Evolutionary conservation across 371 early-diverging fungal genomes (phyloP).

Genomic region (Mucor indicus): DNA sequence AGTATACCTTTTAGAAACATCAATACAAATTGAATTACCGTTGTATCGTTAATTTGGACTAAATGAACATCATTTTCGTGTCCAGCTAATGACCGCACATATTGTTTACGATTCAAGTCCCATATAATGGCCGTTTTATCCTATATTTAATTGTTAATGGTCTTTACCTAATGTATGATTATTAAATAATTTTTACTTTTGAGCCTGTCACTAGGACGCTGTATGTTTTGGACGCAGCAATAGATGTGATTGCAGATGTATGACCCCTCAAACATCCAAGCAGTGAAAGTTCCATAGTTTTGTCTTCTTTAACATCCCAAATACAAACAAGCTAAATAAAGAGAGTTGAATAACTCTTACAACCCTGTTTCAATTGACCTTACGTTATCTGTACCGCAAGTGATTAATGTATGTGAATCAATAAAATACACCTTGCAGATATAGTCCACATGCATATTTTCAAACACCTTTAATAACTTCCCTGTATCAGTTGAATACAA

Average conservation of each 20-base stretch:
- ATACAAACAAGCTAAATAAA: constrained; percentile 57
- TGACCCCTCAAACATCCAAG: constrained; percentile 69
- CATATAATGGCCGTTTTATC: constrained; percentile 73
- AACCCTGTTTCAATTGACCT: not conserved
- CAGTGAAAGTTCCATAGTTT: constrained; percentile 45
- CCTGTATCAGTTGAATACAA: constrained; percentile 58
- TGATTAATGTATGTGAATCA: constrained; percentile 65
- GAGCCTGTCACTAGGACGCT: constrained; percentile 70
- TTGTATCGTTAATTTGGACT: constrained; percentile 59
- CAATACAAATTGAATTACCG: constrained; percentile 43
- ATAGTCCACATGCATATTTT: constrained; percentile 69
- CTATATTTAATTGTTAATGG: constrained; percentile 17
- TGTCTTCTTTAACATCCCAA: constrained; percentile 55
- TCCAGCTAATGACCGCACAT: constrained; percentile 56
- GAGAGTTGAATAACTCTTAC: not conserved
- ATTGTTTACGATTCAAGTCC: constrained; percentile 72
- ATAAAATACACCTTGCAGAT: constrained; percentile 67
- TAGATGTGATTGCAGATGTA: constrained; percentile 50
- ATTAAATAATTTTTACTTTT: constrained; percentile 35
- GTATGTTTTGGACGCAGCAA: constrained; percentile 64
- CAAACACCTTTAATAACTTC: constrained; percentile 65
- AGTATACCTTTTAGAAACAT: not conserved
- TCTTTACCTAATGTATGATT: not conserved
- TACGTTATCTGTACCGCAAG: constrained; percentile 71
- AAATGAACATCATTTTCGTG: constrained; percentile 60